Evolutionary conservation across 331 rosid genomes (phyloP).

Genomic region (Telfairia occidentalis): DNA sequence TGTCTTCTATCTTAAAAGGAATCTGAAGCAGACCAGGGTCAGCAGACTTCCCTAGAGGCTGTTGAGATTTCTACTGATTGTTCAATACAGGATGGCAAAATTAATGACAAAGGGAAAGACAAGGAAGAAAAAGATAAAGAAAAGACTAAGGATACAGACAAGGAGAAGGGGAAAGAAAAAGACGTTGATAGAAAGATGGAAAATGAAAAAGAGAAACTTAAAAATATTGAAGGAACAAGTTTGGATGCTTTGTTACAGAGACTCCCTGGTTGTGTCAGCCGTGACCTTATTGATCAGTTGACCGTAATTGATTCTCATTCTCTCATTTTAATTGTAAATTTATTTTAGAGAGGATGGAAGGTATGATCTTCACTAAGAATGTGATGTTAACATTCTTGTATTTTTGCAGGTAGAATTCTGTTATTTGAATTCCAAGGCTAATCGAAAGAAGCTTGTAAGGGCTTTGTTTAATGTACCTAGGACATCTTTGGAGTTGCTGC

Average conservation of each 20-base stretch:
- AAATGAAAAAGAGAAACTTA: slow-evolving; percentile 78
- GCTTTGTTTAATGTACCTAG: slow-evolving; percentile 94
- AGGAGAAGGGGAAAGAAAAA: slow-evolving; percentile 65
- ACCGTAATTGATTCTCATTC: slow-evolving; percentile 45
- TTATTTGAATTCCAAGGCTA: slow-evolving; percentile 84
- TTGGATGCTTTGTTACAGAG: slow-evolving; percentile 94
- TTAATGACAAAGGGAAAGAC: slow-evolving; percentile 50
- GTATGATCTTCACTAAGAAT: background rate
- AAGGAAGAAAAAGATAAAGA: slow-evolving; percentile 68
- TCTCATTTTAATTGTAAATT: background rate
- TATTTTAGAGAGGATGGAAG: background rate
- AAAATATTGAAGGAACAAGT: slow-evolving; percentile 78
- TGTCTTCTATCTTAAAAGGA: slow-evolving; percentile 37
- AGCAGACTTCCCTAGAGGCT: slow-evolving; percentile 35
- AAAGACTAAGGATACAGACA: slow-evolving; percentile 63
- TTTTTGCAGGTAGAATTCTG: slow-evolving; percentile 83
- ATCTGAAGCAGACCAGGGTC: slow-evolving; percentile 69
- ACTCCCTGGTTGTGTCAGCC: slow-evolving; percentile 98
- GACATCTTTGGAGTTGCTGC: slow-evolving; percentile 82
- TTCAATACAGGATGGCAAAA: slow-evolving; percentile 50
- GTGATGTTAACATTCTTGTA: slow-evolving; percentile 13
- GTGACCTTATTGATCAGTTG: slow-evolving; percentile 95
- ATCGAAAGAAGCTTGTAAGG: slow-evolving; percentile 85
- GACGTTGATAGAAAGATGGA: slow-evolving; percentile 68
- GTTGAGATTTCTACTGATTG: slow-evolving; percentile 46